Conservation (phyloP, 352 stramenopile species). For the Pythium myriotylum region DNA sequence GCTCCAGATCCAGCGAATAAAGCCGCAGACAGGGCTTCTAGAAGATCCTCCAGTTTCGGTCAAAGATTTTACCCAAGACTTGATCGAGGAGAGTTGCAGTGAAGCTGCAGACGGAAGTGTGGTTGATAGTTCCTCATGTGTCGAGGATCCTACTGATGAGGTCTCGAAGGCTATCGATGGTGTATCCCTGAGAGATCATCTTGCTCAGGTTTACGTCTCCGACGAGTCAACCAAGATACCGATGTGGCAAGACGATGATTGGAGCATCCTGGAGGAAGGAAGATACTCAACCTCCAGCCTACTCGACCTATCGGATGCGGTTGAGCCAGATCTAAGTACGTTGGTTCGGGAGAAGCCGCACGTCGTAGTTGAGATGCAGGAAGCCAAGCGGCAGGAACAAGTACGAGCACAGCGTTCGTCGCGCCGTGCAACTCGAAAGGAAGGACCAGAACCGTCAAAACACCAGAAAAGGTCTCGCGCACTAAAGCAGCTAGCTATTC, state of each 20-base stretch:
- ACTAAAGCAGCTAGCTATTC: too few species aligned
- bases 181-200: too few species aligned
- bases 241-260: conserved; percentile 53
- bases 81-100: too few species aligned
- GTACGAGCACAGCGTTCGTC: not conserved
- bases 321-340: conserved; percentile 22
- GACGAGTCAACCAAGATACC: not conserved
- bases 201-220: too few species aligned
- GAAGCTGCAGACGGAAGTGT: too few species aligned
- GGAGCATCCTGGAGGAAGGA: conserved; percentile 54
- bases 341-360: conserved; percentile 46
- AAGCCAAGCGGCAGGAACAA: conserved; percentile 22
- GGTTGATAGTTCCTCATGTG: too few species aligned
- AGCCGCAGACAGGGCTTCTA: too few species aligned
- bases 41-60: too few species aligned
- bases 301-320: conserved; percentile 20
- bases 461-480: not conserved
- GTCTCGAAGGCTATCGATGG: too few species aligned
- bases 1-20: too few species aligned
- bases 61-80: too few species aligned
- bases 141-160: too few species aligned
- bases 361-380: conserved; percentile 32
- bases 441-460: not conserved
- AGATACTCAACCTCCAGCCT: conserved; percentile 17
- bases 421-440: not conserved